Base-by-base conservation (phyloP, 192 early-diverging fungal species). In the Umbelopsis vinacea region DNA sequence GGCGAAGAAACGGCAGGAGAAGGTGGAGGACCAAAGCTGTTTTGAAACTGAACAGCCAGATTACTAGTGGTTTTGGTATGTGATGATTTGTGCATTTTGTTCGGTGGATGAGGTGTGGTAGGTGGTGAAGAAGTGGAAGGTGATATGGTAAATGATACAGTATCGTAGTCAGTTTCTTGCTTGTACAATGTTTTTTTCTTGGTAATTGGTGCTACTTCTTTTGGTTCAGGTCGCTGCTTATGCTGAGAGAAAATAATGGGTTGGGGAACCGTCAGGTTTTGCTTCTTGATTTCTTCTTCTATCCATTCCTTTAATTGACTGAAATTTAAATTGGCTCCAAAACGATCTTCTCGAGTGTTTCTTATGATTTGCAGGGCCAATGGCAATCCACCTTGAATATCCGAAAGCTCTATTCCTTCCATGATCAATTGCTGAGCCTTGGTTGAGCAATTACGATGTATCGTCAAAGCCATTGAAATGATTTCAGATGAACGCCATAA, bases 261-360 rank as follows among this genome's bases (percentile, higher is more conserved):
- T 4, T 38, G 24, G n/a, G 55, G 47, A 23, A 63, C 14, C 45
- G 73, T 46, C n/a, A 78, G 60, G 21, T 57, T 46, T 37, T 78
- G 76, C 19, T 72, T 68, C 53, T 45, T 68, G 23, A 78, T 67
- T 29, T 78, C 76, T 40, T 54, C 45, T 38, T 81, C 67, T 21
- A 81, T 46, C 69, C 71, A 81, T 33, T 76, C 66, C 33, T 72
- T 72, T 14, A 76, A 50, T 68, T 81, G 67, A 46, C 73, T 55
- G 38, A 66, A 76, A 40, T 73, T 76, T 33, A 63, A 38, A 22
- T 70, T 73, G 52, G 38, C 67, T 15, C 54, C 15, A 17, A 50
- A 52, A 38, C 69, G 47, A 29, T 48, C 66, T 47, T 81, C 79
- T 14, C 33, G 50, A 21, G 79, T 77, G 4, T 60, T 53, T 60